Percentiles rank a stretch among this genome's conserved stretches.
Evolutionary conservation across 108 stramenopile genomes (phyloP).

Genomic region (Epithemia pelagica): DNA sequence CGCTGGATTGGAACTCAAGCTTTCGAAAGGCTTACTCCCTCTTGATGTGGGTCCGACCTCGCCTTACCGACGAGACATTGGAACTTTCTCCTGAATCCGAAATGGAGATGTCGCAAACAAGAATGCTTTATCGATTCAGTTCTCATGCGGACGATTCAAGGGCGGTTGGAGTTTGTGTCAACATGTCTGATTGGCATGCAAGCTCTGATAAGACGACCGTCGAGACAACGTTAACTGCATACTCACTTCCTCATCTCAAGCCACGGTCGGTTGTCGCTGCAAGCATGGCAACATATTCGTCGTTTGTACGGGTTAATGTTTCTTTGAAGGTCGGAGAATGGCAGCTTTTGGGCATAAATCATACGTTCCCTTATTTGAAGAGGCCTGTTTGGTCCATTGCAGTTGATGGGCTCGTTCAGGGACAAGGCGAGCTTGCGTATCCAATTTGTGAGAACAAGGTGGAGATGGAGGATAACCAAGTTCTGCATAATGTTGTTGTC

Average conservation of each 20-base stretch:
- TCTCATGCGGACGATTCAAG: constrained; percentile 27
- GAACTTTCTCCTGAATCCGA: constrained; percentile 6
- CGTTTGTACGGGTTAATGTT: constrained; percentile 47
- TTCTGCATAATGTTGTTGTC: constrained; percentile 21
- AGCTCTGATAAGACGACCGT: constrained; percentile 9
- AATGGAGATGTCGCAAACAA: background rate
- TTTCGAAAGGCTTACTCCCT: constrained; percentile 83
- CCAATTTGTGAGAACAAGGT: constrained; percentile 38
- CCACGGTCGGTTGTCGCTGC: background rate
- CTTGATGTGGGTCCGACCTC: constrained; percentile 73
- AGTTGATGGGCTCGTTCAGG: constrained; percentile 64
- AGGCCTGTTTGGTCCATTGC: constrained; percentile 67
- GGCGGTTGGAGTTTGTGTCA: constrained; percentile 44
- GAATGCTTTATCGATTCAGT: constrained; percentile 55
- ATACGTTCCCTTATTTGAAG: constrained; percentile 78
- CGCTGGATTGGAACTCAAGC: constrained; percentile 60
- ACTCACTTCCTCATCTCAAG: background rate
- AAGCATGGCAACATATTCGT: constrained; percentile 2
- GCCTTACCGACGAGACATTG: constrained; percentile 9
- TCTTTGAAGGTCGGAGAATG: constrained; percentile 57
- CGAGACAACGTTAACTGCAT: constrained; percentile 10
- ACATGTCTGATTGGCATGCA: constrained; percentile 7
- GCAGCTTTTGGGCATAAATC: constrained; percentile 65
- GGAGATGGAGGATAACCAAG: constrained; percentile 23
- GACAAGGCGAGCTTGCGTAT: constrained; percentile 59